phyloP scores from a whole-genome alignment of 2,329 filamentous ascomycete genomes.

The Clarireedia hainanense region DNA sequence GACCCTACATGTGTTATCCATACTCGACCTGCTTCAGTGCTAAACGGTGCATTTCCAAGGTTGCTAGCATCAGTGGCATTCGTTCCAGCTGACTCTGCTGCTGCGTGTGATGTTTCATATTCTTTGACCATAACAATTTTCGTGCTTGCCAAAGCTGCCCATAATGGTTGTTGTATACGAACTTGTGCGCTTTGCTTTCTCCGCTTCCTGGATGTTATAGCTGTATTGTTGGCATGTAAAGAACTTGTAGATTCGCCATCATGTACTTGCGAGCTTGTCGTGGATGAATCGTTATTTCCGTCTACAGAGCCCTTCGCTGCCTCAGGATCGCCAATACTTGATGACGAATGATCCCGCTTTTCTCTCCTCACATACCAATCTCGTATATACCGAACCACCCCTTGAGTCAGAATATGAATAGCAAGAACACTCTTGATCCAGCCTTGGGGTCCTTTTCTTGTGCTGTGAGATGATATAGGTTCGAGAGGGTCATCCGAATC shows the following conservation, averaged over 20 bases:
- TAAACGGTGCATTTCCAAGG: constrained; percentile 67
- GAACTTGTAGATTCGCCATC: constrained; percentile 23
- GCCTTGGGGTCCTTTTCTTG: constrained; percentile 43
- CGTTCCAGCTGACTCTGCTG: constrained; percentile 64
- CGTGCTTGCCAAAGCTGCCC: constrained; percentile 89
- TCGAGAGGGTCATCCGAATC: constrained; percentile 42
- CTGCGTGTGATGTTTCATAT: constrained; percentile 72
- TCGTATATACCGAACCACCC: constrained; percentile 61
- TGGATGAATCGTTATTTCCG: constrained; percentile 39
- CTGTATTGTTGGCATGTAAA: constrained; percentile 21
- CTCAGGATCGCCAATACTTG: constrained; percentile 50
- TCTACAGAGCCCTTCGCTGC: constrained; percentile 45
- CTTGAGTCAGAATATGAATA: constrained; percentile 69
- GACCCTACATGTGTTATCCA: constrained; percentile 76
- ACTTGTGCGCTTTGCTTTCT: constrained; percentile 88
- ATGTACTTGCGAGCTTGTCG: constrained; percentile 15
- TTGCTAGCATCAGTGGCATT: constrained; percentile 72
- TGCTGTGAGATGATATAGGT: constrained; percentile 35
- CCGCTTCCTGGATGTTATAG: constrained; percentile 67
- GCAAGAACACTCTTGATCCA: constrained; percentile 63
- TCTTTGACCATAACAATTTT: constrained; percentile 95
- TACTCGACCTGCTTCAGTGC: constrained; percentile 61
- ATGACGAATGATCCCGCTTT: constrained; percentile 43
- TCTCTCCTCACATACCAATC: constrained; percentile 59
- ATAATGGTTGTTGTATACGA: constrained; percentile 82